Base-by-base conservation (phyloP, 1,284 basidiomycete genomes). In the Puccinia horiana region DNA sequence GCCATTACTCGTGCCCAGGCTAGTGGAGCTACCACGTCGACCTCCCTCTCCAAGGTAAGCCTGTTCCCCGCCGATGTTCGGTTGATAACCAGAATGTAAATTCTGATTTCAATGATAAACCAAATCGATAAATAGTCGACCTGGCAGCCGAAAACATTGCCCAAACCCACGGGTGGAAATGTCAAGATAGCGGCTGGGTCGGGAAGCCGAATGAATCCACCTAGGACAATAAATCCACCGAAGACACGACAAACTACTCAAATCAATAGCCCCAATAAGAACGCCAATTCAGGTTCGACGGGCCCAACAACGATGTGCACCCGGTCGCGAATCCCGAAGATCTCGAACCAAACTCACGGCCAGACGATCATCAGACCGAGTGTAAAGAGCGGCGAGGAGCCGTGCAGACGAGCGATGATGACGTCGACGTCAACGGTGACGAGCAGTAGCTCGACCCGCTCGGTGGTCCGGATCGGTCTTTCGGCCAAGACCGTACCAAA, bases 121-220 rank as follows among this genome's bases (percentile, higher is more conserved):
- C 29, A 3, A n/a, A 40, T 67, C 2, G 1, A 67, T 40, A 32
- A 32, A 75, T 26, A 54, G 32, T 75, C 72, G 23, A 75, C 72
- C 52, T 75, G 72, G 72, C 47, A 75, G 56, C 72, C 72, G 6
- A 75, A 75, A 75, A 75, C 72, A 26, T 23, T 75, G 18, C 47
- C 47, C 40, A 54, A 75, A 37, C 47, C 47, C 35, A 9, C 52
- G 5, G 32, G 6, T 49, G 40, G 37, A 26, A 72, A 32, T 74
- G 8, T 29, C 42, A 74, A 32, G 18, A 35, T 29, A 4, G n/a
- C 16, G 20, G 3, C 16, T 16, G 29, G 37, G 26, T 18, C 69
- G 4, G n/a, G 63, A 4, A 42, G 20, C 16, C 63, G 63, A 37
- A 18, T 42, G 8, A 67, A 67, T 37, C 35, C 63, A n/a, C 40